Percentiles rank a stretch among this genome's conserved stretches.
Conservation (phyloP, 805 yeast genomes). For the Cephaloascus fragrans region DNA sequence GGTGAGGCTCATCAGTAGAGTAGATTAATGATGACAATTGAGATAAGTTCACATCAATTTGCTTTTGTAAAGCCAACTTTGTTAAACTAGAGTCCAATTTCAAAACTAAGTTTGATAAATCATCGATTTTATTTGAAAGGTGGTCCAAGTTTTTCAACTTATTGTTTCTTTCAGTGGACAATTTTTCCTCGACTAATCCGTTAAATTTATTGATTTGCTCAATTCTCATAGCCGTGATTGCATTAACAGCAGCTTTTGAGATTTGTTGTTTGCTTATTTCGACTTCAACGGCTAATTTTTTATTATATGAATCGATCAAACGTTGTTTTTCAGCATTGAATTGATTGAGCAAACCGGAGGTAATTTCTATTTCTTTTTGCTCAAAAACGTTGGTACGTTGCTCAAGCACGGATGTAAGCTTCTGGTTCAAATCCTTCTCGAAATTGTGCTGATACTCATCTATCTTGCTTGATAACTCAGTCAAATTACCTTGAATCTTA, state of each 20-base stretch:
- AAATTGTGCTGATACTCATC: conserved; percentile 8
- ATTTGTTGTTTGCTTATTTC: conserved; percentile 58
- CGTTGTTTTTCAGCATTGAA: conserved; percentile 52
- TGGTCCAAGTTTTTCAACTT: conserved; percentile 62
- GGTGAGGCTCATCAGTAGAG: conserved; percentile 24
- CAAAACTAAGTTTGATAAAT: conserved; percentile 42
- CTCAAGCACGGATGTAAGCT: conserved; percentile 17
- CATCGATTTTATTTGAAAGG: conserved; percentile 42
- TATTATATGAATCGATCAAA: conserved; percentile 49
- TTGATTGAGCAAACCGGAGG: conserved; percentile 49
- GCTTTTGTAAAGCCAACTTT: neutral
- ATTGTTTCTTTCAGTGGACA: conserved; percentile 71
- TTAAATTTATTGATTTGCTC: conserved; percentile 63
- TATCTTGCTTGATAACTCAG: conserved; percentile 7
- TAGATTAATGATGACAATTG: conserved; percentile 2
- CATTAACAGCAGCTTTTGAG: conserved; percentile 64
- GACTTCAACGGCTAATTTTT: conserved; percentile 53
- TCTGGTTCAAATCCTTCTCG: conserved; percentile 11
- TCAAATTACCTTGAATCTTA: conserved; percentile 11
- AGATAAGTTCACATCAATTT: neutral
- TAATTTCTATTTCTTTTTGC: conserved; percentile 42
- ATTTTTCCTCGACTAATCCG: conserved; percentile 41
- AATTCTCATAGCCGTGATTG: conserved; percentile 54
- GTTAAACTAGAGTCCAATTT: neutral
- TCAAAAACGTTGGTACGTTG: conserved; percentile 11